These are phyloP conservation scores for Mrakia hoshinonis DNA, from an alignment of 768 basidiomycete species.

Conservation along the genomic window DNA sequence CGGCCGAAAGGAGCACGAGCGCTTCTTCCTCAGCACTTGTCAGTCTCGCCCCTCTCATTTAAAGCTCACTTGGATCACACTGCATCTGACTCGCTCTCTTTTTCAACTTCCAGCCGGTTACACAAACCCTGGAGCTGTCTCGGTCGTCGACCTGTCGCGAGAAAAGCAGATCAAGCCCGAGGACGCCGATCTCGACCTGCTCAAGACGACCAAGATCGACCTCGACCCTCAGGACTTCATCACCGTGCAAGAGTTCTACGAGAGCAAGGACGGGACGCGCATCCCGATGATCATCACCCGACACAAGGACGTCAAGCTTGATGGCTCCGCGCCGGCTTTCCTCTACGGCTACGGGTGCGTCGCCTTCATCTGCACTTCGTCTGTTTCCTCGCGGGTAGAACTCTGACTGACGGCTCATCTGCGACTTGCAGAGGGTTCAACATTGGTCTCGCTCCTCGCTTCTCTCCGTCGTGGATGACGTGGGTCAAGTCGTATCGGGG, in stretches of 20 bases:
- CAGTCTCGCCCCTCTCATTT: background rate
- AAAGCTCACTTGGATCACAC: background rate
- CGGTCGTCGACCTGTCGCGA: slow-evolving; percentile 52
- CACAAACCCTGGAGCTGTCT: slow-evolving; percentile 60
- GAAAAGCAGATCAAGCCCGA: slow-evolving; percentile 29
- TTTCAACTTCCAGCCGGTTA: slow-evolving; percentile 46
- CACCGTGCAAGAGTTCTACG: slow-evolving; percentile 63
- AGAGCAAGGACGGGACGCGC: slow-evolving; percentile 66
- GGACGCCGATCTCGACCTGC: slow-evolving; percentile 50
- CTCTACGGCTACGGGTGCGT: slow-evolving; percentile 54
- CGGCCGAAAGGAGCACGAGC: slow-evolving; percentile 48
- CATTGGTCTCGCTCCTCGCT: slow-evolving; percentile 36
- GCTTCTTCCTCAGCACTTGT: slow-evolving; percentile 50
- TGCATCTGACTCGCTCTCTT: background rate
- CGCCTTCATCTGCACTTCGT: background rate
- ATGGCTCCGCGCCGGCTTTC: slow-evolving; percentile 66
- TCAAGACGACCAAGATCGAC: slow-evolving; percentile 54
- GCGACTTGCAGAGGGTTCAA: slow-evolving; percentile 68
- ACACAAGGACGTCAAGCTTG: slow-evolving; percentile 58
- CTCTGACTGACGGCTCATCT: no score
- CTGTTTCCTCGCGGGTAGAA: slow-evolving; percentile 43
- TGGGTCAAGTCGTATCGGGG: slow-evolving; percentile 64
- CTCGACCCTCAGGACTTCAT: slow-evolving; percentile 61
- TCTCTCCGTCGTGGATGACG: slow-evolving; percentile 50
- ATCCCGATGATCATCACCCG: slow-evolving; percentile 62